These are phyloP conservation scores for Saraca asoca DNA, from an alignment of 331 rosid species.

Conservation along the genomic window DNA sequence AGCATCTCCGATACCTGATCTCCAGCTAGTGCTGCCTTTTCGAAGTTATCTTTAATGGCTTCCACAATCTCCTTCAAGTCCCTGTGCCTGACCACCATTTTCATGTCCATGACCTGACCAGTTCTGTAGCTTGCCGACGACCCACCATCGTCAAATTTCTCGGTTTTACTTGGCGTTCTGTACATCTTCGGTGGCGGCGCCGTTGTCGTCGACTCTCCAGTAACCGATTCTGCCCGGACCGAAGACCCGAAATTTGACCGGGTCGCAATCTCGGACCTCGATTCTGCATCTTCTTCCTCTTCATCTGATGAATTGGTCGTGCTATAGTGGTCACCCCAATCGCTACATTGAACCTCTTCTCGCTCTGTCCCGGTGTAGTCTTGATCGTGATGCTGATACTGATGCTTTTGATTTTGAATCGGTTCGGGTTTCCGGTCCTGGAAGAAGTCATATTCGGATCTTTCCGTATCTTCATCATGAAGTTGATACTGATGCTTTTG, in stretches of 20 bases:
- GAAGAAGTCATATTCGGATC: no score
- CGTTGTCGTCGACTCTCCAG: slow-evolving; percentile 23
- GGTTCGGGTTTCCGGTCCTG: slow-evolving; percentile 13
- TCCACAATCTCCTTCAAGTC: slow-evolving; percentile 93
- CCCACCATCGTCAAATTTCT: slow-evolving; percentile 44
- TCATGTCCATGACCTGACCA: slow-evolving; percentile 69
- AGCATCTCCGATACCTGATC: slow-evolving; percentile 83
- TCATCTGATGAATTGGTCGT: slow-evolving; percentile 70
- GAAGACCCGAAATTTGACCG: slow-evolving; percentile 79
- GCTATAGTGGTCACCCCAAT: slow-evolving; percentile 94
- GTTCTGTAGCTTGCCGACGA: slow-evolving; percentile 50
- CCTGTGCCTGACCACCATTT: slow-evolving; percentile 85
- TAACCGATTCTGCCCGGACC: slow-evolving; percentile 34
- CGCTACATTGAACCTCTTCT: slow-evolving; percentile 95
- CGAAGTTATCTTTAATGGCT: slow-evolving; percentile 77
- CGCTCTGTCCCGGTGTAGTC: slow-evolving; percentile 71
- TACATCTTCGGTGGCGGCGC: slow-evolving; percentile 29
- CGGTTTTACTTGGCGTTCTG: slow-evolving; percentile 37
- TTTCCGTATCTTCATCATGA: slow-evolving; percentile 40
- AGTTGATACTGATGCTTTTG: slow-evolving; percentile 31
- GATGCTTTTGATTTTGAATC: slow-evolving; percentile 6
- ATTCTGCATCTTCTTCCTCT: slow-evolving; percentile 57
- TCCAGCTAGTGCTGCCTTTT: slow-evolving; percentile 80
- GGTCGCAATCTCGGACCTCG: slow-evolving; percentile 66
- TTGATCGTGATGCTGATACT: slow-evolving; percentile 44